Percentiles rank a stretch among this genome's conserved stretches.
Conservation (phyloP, 805 yeast genomes). For the Huiozyma sinensis region DNA sequence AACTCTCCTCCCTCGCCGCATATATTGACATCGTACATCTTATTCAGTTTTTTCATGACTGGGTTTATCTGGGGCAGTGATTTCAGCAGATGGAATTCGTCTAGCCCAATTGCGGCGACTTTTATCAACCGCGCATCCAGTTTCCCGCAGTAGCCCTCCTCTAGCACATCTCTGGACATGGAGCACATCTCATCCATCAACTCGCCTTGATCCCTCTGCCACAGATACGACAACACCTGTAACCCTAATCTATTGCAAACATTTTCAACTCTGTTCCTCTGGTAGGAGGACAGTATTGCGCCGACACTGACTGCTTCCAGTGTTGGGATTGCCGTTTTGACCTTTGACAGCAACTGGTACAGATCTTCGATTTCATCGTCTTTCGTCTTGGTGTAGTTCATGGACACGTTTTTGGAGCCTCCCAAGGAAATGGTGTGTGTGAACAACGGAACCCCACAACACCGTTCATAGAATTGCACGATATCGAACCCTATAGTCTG, state of each 20-base stretch:
- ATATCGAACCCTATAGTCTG: conserved; percentile 93
- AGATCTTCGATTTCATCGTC: conserved; percentile 88
- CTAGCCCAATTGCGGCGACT: conserved; percentile 87
- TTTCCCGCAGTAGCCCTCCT: conserved; percentile 6
- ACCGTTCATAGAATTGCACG: conserved; percentile 50
- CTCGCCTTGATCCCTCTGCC: conserved; percentile 81
- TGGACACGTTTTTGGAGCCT: conserved; percentile 45
- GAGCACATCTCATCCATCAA: conserved; percentile 73
- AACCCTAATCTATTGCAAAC: conserved; percentile 70
- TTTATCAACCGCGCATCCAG: conserved; percentile 79
- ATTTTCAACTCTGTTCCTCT: conserved; percentile 84
- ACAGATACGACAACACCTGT: conserved; percentile 61
- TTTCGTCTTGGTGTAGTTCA: conserved; percentile 59
- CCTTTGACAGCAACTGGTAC: conserved; percentile 38
- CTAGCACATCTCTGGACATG: conserved; percentile 20
- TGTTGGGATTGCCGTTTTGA: conserved; percentile 51
- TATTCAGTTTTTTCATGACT: conserved; percentile 44
- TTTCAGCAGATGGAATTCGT: conserved; percentile 55
- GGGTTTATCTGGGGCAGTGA: conserved; percentile 53
- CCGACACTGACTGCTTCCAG: conserved; percentile 87
- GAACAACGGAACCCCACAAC: conserved; percentile 73
- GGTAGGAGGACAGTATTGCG: conserved; percentile 92
- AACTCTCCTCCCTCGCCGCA: conserved; percentile 99
- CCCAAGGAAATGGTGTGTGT: conserved; percentile 52
- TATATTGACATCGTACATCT: conserved; percentile 69